Evolutionary conservation across 2,329 filamentous ascomycete genomes (phyloP).

Genomic region (Fusarium brevicatenulatum): DNA sequence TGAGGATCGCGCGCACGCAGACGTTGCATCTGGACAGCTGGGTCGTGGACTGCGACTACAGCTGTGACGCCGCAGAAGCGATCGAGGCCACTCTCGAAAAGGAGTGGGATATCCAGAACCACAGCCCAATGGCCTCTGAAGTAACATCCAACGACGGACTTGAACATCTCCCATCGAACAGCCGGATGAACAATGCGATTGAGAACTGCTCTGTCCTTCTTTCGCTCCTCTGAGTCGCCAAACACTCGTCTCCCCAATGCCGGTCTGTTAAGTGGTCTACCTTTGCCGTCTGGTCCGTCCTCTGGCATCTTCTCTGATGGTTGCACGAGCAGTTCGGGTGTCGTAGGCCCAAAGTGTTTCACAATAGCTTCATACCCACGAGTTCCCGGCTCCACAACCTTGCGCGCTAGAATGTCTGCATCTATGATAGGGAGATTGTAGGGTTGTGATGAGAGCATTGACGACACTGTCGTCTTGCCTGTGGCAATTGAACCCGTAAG

Average conservation of each 20-base stretch:
- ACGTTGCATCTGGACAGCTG: constrained; percentile 82
- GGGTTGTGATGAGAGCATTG: constrained; percentile 80
- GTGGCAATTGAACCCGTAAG: constrained; percentile 98
- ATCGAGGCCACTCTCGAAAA: constrained; percentile 92
- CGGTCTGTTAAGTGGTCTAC: constrained; percentile 83
- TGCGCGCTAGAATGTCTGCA: constrained; percentile 89
- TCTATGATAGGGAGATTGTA: constrained; percentile 93
- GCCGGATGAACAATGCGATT: constrained; percentile 95
- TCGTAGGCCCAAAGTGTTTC: constrained; percentile 80
- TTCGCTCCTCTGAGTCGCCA: constrained; percentile 76
- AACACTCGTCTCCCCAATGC: constrained; percentile 89
- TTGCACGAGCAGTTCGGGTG: constrained; percentile 84
- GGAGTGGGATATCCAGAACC: constrained; percentile 88
- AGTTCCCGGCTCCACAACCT: constrained; percentile 94
- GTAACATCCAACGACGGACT: constrained; percentile 77
- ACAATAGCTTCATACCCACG: constrained; percentile 85
- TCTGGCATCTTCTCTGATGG: constrained; percentile 61
- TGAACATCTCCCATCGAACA: constrained; percentile 84
- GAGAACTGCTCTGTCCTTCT: constrained; percentile 77
- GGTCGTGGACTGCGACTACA: constrained; percentile 86
- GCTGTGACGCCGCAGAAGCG: constrained; percentile 84
- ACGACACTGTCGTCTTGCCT: constrained; percentile 95
- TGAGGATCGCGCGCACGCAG: constrained; percentile 80
- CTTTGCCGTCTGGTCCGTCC: constrained; percentile 67
- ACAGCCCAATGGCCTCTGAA: constrained; percentile 84